Evolutionary conservation across 2,329 filamentous ascomycete species (phyloP), one percentile per base, ranked within the genome.

Genomic region (Pseudopithomyces maydicus): DNA sequence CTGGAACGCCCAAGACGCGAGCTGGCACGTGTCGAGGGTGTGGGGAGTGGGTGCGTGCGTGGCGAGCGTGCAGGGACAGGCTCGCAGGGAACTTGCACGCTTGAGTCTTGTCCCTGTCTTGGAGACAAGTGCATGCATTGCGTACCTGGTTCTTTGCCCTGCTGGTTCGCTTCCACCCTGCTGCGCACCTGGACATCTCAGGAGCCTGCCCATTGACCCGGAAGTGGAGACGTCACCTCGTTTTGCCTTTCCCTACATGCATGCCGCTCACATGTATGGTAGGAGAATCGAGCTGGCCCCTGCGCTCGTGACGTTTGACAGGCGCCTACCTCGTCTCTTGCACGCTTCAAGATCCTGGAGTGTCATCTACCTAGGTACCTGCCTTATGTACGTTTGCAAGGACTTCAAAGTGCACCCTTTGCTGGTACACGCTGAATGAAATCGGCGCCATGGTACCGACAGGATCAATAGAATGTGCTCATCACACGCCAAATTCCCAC

Each of bases 41-140:
- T 36, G 47, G 47, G 45, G 46, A 43, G 41, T 12, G 42, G 36
- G 36, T 17, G 48, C 22, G 47, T 50, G 48, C 48, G 48, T 51
- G 32, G 23, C 47, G 47, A 41, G 38, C 8, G 10, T 42, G 29
- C 48, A 42, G 36, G 48, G 38, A 20, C 38, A 19, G 15, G 38
- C 17, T 10, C 14, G 38, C 17, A 23, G 36, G 12, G n/a, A 22
- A 23, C 15, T 17, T 12, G 23, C 23, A 38, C 8, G 22, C 39
- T 19, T 23, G 42, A 43, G 23, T 38, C 48, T 42, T 43, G 48
- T 20, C 33, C 42, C 11, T n/a, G 26, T n/a, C 12, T 43, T 22
- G 33, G n/a, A n/a, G n/a, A n/a, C n/a, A n/a, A n/a, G n/a, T n/a
- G n/a, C n/a, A n/a, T n/a, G n/a, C n/a, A n/a, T n/a, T n/a, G n/a